These are phyloP conservation scores for Globisporangium paroecandrum DNA, from an alignment of 352 stramenopile genomes.

Conservation along the genomic window DNA sequence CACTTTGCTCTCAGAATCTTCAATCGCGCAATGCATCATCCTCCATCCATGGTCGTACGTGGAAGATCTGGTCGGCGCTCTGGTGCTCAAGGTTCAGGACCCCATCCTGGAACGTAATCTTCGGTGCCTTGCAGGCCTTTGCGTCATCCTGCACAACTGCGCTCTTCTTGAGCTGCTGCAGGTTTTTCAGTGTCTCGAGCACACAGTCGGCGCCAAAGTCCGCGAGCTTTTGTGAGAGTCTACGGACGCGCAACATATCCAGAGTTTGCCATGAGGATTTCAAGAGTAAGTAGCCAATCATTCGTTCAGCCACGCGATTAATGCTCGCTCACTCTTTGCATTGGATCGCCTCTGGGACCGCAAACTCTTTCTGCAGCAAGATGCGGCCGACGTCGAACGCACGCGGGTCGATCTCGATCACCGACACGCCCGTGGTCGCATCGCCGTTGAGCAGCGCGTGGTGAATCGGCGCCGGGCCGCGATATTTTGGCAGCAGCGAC, in stretches of 20 bases:
- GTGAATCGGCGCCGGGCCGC: constrained; percentile 81
- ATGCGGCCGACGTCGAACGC: constrained; percentile 83
- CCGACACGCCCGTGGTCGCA: constrained; percentile 64
- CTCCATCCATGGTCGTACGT: constrained; percentile 26
- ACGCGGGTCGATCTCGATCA: constrained; percentile 84
- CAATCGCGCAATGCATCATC: neutral
- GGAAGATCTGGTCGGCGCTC: constrained; percentile 48
- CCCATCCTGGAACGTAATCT: constrained; percentile 60
- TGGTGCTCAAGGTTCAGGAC: constrained; percentile 46
- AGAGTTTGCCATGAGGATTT: neutral
- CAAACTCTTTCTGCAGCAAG: constrained; percentile 46
- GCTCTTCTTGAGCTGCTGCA: constrained; percentile 41
- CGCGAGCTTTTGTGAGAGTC: constrained; percentile 47
- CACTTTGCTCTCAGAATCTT: too few species aligned
- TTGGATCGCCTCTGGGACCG: constrained; percentile 51
- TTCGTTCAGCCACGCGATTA: neutral
- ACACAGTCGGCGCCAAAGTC: constrained; percentile 58
- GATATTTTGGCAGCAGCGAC: constrained; percentile 84
- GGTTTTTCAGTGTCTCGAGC: constrained; percentile 55
- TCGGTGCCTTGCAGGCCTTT: constrained; percentile 56
- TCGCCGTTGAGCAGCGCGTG: constrained; percentile 83
- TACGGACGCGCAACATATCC: constrained; percentile 15
- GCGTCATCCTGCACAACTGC: constrained; percentile 57
- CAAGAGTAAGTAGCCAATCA: neutral
- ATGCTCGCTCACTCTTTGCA: constrained; percentile 33